Percentiles rank a stretch among this genome's conserved stretches.
Evolutionary conservation across 805 yeast species (phyloP).

Genomic region (Kodamaea laetipori): DNA sequence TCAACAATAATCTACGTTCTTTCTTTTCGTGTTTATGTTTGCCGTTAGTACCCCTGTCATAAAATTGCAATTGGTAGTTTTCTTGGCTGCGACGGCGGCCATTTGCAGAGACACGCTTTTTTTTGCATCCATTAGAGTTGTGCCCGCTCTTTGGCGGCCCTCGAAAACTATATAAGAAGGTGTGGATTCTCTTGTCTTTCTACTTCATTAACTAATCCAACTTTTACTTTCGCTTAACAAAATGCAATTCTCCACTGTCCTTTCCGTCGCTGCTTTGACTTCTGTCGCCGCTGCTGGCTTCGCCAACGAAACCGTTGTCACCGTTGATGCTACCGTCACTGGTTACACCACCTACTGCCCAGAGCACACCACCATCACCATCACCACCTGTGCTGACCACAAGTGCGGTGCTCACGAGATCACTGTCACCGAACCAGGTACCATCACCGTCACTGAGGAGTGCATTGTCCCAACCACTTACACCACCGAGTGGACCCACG

Average conservation of each 20-base stretch:
- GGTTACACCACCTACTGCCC: slow-evolving; percentile 44
- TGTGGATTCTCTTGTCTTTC: background rate
- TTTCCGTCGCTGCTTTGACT: slow-evolving; percentile 30
- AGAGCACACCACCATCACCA: slow-evolving; percentile 32
- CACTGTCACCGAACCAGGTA: slow-evolving; percentile 34
- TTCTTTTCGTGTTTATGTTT: slow-evolving; percentile 1
- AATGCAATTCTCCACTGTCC: slow-evolving; percentile 16
- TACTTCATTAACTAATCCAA: background rate
- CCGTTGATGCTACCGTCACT: slow-evolving; percentile 35
- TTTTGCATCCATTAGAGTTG: background rate
- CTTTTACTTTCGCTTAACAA: slow-evolving; percentile 9
- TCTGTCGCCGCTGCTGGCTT: slow-evolving; percentile 34
- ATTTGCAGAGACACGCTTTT: background rate
- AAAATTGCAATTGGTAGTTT: background rate
- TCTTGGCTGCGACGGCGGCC: slow-evolving; percentile 4
- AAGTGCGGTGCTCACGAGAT: slow-evolving; percentile 29
- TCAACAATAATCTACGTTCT: background rate
- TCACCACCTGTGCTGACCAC: slow-evolving; percentile 33
- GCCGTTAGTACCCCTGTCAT: background rate
- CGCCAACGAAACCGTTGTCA: slow-evolving; percentile 27
- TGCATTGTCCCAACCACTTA: slow-evolving; percentile 13
- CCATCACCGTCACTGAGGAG: slow-evolving; percentile 35
- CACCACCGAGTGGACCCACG: slow-evolving; percentile 23
- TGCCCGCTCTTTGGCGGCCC: background rate
- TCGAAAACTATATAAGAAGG: slow-evolving; percentile 7